Evolutionary conservation across 768 basidiomycete genomes (phyloP).

Genomic region (Neoboletus brunneissimus): DNA sequence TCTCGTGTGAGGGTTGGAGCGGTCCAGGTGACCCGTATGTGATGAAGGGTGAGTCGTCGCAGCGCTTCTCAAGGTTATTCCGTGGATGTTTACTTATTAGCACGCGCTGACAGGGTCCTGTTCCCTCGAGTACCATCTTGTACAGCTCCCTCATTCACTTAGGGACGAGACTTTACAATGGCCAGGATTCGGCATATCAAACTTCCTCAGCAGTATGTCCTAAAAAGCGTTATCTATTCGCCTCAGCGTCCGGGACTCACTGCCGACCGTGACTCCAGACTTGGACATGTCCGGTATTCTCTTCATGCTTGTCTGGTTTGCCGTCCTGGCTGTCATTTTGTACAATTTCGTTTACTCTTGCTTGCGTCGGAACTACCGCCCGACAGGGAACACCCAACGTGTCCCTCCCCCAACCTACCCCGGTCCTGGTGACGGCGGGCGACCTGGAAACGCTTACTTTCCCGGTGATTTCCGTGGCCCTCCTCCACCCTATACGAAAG

Average conservation of each 20-base stretch:
- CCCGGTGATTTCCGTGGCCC: constrained; percentile 48
- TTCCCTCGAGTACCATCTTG: constrained; percentile 78
- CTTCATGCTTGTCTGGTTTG: constrained; percentile 59
- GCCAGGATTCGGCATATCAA: constrained; percentile 9
- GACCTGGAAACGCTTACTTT: constrained; percentile 32
- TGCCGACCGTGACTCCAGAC: constrained; percentile 30
- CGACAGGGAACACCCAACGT: constrained; percentile 32
- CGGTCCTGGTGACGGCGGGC: constrained; percentile 17
- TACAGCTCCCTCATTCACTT: constrained; percentile 53
- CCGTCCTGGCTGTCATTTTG: constrained; percentile 47
- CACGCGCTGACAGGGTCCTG: constrained; percentile 65
- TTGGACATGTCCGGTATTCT: constrained; percentile 46
- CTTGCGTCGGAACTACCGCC: constrained; percentile 31
- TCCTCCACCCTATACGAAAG: constrained; percentile 57
- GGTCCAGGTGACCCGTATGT: constrained; percentile 80
- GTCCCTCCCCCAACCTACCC: constrained; percentile 32
- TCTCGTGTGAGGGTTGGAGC: constrained; percentile 91
- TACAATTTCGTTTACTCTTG: constrained; percentile 63
- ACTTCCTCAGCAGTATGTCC: constrained; percentile 25
- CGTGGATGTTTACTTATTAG: background rate
- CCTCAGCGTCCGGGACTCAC: background rate
- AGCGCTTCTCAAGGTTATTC: background rate
- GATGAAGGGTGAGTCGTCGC: constrained; percentile 60
- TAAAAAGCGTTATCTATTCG: background rate
- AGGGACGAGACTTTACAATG: constrained; percentile 13